phyloP scores from a whole-genome alignment of 306 rosid genomes.

The Boehmeria nivea region DNA sequence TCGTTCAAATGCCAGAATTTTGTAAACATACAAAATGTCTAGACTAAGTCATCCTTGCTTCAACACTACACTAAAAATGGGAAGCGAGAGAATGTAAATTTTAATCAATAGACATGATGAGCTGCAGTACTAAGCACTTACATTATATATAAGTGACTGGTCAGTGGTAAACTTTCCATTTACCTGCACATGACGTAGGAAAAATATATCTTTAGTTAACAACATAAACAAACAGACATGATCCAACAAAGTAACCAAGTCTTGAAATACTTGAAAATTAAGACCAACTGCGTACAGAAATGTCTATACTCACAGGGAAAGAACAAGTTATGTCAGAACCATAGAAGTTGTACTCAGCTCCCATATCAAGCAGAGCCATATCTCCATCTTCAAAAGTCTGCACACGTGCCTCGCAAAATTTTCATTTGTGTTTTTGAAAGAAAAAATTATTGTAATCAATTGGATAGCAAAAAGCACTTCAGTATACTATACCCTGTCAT shows the following conservation, averaged over 20 bases:
- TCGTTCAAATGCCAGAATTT: slow-evolving; percentile 12
- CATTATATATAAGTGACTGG: slow-evolving; percentile 68
- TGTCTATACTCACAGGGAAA: slow-evolving; percentile 62
- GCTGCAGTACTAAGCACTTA: slow-evolving; percentile 32
- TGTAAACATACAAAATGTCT: background rate
- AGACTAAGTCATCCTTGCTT: too few species aligned
- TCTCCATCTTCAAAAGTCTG: slow-evolving; percentile 85
- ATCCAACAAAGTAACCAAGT: too few species aligned
- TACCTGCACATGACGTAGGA: slow-evolving; percentile 47
- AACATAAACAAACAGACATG: too few species aligned
- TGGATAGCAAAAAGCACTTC: background rate
- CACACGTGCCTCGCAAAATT: slow-evolving; percentile 1
- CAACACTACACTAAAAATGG: too few species aligned
- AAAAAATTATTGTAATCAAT: background rate
- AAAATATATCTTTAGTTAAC: slow-evolving; percentile 12
- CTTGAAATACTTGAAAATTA: too few species aligned
- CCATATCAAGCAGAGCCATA: slow-evolving; percentile 95
- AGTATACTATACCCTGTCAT: slow-evolving; percentile 55
- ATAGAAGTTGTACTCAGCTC: slow-evolving; percentile 90
- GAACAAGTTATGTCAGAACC: slow-evolving; percentile 96
- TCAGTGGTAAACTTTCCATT: slow-evolving; percentile 80
- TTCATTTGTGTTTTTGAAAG: too few species aligned
- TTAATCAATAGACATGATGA: too few species aligned
- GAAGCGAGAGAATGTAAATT: too few species aligned
- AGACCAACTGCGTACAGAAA: too few species aligned